Percentiles rank a stretch among this genome's conserved stretches.
These are phyloP conservation scores for Tolypocladium guangdongense DNA, from an alignment of 2,329 filamentous ascomycete species.

Conservation along the genomic window DNA sequence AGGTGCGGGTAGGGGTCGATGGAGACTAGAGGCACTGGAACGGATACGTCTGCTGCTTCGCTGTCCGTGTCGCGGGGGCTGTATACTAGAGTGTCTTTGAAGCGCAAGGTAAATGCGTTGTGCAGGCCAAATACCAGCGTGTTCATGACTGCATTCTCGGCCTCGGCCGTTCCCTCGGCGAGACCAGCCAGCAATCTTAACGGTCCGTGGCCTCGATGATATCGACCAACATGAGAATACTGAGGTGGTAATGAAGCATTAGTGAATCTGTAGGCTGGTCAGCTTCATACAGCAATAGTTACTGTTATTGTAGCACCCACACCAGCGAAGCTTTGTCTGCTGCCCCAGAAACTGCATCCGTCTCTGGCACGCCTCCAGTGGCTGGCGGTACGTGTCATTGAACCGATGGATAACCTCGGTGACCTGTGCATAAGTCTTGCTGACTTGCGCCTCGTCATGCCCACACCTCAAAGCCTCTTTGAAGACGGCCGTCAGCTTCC, in stretches of 20 bases:
- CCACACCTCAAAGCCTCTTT: conserved; percentile 21
- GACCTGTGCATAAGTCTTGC: conserved; percentile 13
- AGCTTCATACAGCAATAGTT: background rate
- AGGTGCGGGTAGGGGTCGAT: conserved; percentile 30
- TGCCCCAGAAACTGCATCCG: conserved; percentile 20
- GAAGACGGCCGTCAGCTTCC: conserved; percentile 20
- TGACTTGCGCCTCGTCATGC: conserved; percentile 17
- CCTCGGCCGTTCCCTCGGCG: conserved; percentile 12
- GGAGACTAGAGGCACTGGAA: conserved; percentile 17
- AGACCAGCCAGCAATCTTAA: conserved; percentile 12
- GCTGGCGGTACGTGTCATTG: conserved; percentile 14
- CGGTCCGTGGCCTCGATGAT: conserved; percentile 18
- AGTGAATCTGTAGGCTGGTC: conserved; percentile 14
- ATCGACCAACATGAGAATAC: conserved; percentile 19
- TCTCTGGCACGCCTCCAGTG: conserved; percentile 17
- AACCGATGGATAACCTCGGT: conserved; percentile 16
- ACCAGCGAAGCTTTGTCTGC: conserved; percentile 20
- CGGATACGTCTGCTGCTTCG: background rate
- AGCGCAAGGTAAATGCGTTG: conserved; percentile 12
- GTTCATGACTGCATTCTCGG: conserved; percentile 20
- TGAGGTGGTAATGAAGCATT: conserved; percentile 22
- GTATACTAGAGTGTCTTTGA: background rate
- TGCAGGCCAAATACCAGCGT: conserved; percentile 19
- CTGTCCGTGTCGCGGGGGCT: background rate
- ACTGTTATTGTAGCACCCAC: conserved; percentile 8